Conservation (phyloP, 2,329 filamentous ascomycete species). For the Clonostachys byssicola region DNA sequence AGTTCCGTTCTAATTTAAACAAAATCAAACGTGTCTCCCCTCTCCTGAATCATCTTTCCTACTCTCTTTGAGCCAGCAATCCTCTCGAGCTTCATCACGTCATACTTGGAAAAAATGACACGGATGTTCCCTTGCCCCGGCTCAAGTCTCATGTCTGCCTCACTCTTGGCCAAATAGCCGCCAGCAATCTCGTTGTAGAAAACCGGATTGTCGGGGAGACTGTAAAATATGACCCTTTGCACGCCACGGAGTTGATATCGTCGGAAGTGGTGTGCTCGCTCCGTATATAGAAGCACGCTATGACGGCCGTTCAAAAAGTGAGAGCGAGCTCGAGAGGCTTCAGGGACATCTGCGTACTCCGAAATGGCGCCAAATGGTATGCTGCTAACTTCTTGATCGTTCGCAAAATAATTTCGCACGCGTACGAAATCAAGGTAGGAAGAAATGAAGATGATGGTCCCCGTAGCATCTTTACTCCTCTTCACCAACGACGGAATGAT, state of each 20-base stretch:
- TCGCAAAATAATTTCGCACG: constrained; percentile 87
- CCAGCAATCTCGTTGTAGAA: constrained; percentile 77
- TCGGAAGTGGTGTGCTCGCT: constrained; percentile 94
- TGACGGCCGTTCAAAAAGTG: constrained; percentile 85
- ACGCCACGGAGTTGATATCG: constrained; percentile 82
- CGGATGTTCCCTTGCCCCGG: constrained; percentile 56
- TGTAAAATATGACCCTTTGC: constrained; percentile 82
- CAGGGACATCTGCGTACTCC: constrained; percentile 78
- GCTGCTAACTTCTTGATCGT: constrained; percentile 48
- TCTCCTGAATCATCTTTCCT: constrained; percentile 77
- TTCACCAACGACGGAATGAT: constrained; percentile 73
- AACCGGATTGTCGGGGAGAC: constrained; percentile 79
- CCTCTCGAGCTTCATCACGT: constrained; percentile 83
- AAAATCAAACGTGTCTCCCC: constrained; percentile 93
- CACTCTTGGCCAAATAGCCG: constrained; percentile 59
- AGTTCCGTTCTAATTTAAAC: constrained; percentile 42
- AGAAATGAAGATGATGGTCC: constrained; percentile 84
- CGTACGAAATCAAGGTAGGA: constrained; percentile 95
- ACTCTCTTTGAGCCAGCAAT: constrained; percentile 79
- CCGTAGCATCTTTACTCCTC: constrained; percentile 56
- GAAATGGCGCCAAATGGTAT: constrained; percentile 71
- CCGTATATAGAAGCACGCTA: constrained; percentile 82
- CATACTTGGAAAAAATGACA: constrained; percentile 81
- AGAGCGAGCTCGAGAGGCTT: constrained; percentile 78
- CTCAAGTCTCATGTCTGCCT: constrained; percentile 49